Percentiles rank a stretch among this genome's conserved stretches.
phyloP scores from a whole-genome alignment of 2,329 filamentous ascomycete genomes.

The Hypoxylon sp. region DNA sequence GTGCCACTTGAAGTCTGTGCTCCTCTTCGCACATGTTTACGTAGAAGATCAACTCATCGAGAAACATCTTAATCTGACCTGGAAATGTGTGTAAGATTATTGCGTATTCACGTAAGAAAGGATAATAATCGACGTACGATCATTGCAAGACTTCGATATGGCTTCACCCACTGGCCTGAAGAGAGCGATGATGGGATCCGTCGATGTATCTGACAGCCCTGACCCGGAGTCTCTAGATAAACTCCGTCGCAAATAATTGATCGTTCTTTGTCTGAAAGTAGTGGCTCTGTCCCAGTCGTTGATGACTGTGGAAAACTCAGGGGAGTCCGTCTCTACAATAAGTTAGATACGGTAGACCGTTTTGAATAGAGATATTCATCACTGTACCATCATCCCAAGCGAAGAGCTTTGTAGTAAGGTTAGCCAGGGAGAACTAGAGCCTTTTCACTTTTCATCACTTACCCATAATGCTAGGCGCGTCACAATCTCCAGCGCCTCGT shows the following conservation, averaged over 20 bases:
- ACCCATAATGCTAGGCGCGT: conserved; percentile 30
- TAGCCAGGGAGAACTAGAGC: background rate
- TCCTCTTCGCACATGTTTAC: conserved; percentile 34
- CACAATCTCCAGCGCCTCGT: conserved; percentile 20
- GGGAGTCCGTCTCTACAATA: conserved; percentile 31
- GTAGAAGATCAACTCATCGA: conserved; percentile 30
- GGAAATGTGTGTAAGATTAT: background rate
- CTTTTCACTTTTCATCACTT: background rate
- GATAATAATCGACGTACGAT: conserved; percentile 11
- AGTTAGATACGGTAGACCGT: background rate
- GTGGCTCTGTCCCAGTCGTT: conserved; percentile 21
- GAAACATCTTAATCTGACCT: conserved; percentile 25
- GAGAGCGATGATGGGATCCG: conserved; percentile 19
- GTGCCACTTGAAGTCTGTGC: conserved; percentile 12
- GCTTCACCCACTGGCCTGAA: conserved; percentile 30
- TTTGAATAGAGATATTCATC: no score
- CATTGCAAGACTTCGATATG: conserved; percentile 17
- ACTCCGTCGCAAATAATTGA: conserved; percentile 20
- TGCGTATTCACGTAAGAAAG: background rate
- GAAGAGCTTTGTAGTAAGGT: conserved; percentile 27
- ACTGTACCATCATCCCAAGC: conserved; percentile 35
- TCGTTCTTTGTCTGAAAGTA: conserved; percentile 29
- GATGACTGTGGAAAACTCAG: conserved; percentile 26
- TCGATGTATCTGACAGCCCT: conserved; percentile 3
- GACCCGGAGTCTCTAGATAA: conserved; percentile 7